Conservation (phyloP, 306 rosid species). For the Senna tora region DNA sequence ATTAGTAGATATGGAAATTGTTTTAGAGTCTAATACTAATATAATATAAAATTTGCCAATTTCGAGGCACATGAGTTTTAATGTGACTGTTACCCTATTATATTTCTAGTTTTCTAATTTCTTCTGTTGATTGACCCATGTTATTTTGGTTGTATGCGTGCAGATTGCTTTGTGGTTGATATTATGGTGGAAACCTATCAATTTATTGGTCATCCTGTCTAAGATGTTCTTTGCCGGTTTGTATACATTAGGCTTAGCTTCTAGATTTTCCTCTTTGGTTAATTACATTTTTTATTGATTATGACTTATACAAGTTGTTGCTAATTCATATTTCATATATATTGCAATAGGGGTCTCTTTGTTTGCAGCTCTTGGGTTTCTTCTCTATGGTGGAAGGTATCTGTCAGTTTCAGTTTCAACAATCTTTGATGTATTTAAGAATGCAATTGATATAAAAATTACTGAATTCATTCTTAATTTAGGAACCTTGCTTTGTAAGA, state of each 20-base stretch:
- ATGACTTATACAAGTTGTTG: constrained; percentile 29
- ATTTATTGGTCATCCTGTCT: constrained; percentile 57
- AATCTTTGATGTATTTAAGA: constrained; percentile 23
- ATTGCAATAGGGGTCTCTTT: constrained; percentile 76
- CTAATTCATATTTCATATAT: constrained; percentile 38
- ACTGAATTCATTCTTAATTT: too few species aligned
- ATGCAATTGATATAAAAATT: constrained; percentile 8
- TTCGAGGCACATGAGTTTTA: constrained; percentile 7
- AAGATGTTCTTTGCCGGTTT: constrained; percentile 95
- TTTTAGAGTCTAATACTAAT: not conserved
- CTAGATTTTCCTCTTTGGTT: not conserved
- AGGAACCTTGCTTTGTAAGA: not conserved
- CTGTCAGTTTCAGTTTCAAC: constrained; percentile 35
- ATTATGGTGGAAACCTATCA: constrained; percentile 89
- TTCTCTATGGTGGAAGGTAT: constrained; percentile 98
- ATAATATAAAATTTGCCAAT: not conserved
- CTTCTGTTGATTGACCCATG: constrained; percentile 17
- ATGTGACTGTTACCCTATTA: constrained; percentile 31
- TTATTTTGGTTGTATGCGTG: constrained; percentile 23
- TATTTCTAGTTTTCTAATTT: constrained; percentile 32
- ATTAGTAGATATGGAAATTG: not conserved
- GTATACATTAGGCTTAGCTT: constrained; percentile 5
- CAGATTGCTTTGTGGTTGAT: constrained; percentile 91
- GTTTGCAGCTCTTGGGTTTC: constrained; percentile 97
- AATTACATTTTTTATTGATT: constrained; percentile 23